Evolutionary conservation across 805 yeast species (phyloP), one percentile per base, ranked within the genome.

Genomic region (Henningerozyma blattae): DNA sequence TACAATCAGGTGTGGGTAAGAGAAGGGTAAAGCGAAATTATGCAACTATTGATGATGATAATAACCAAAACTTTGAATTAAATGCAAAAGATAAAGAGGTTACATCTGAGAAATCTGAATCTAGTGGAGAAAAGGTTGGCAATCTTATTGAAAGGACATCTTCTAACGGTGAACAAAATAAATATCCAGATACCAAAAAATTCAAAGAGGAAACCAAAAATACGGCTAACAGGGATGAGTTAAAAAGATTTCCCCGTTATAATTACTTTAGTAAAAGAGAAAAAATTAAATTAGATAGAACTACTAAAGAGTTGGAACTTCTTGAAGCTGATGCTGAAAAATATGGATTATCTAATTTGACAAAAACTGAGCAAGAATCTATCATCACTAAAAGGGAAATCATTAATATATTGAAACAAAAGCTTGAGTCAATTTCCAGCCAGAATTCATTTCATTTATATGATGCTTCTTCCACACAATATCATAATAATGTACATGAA

Each of bases 401-500:
- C 3, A 25, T 26, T 4, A 7, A 28, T 8, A 15, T 28, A 4
- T 32, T 31, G 5, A 15, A 31, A 16, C 12, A 18, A 4, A 30
- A 30, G 12, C 15, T 13, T 15, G n/a, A n/a, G n/a, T n/a, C n/a
- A n/a, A n/a, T n/a, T n/a, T n/a, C n/a, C n/a, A n/a, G n/a, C n/a
- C n/a, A n/a, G n/a, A n/a, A n/a, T n/a, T n/a, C n/a, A n/a, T n/a
- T n/a, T n/a, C n/a, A n/a, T n/a, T n/a, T n/a, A n/a, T n/a, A 30
- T 4, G n/a, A 7, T 4, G 13, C 28, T 3, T 30, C 28, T 13
- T 79, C 74, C 41, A 51, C 59, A 15, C 42, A 78, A 14, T 85
- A 82, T 2, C 72, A 69, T 25, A 84, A 75, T 33, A 67, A n/a
- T n/a, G n/a, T 68, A 40, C 39, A 67, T n/a, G 69, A 68, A n/a